A percentile compares a stretch with the other conserved stretches of the same genome.
These are phyloP conservation scores for Boletus hoseneyae DNA, from an alignment of 1,284 basidiomycete genomes.

Conservation along the genomic window DNA sequence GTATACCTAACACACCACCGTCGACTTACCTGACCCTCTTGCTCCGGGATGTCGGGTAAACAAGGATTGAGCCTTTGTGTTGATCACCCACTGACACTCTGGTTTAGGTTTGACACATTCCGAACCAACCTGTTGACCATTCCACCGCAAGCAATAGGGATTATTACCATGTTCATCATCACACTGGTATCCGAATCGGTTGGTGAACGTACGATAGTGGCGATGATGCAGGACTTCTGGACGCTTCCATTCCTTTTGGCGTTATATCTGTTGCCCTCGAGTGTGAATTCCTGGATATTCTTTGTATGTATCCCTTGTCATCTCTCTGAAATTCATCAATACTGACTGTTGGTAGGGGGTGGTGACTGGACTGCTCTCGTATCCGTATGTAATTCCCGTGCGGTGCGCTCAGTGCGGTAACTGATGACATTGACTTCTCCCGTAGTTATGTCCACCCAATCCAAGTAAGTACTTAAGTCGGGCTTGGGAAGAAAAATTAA, in stretches of 20 bases:
- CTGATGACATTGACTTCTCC: neutral
- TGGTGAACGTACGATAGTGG: slow-evolving; percentile 44
- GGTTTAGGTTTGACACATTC: slow-evolving; percentile 53
- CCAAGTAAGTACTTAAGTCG: slow-evolving; percentile 20
- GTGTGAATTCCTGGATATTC: slow-evolving; percentile 12
- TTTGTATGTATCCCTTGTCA: slow-evolving; percentile 6
- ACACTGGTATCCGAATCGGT: slow-evolving; percentile 45
- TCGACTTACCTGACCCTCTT: slow-evolving; percentile 59
- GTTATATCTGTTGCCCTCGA: slow-evolving; percentile 11
- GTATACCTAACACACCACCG: slow-evolving; percentile 50
- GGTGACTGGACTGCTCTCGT: slow-evolving; percentile 32
- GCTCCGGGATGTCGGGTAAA: slow-evolving; percentile 52
- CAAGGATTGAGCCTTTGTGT: neutral
- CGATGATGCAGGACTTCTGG: slow-evolving; percentile 52
- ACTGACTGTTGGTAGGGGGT: slow-evolving; percentile 22
- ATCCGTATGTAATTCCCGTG: slow-evolving; percentile 28
- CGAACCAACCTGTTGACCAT: slow-evolving; percentile 61
- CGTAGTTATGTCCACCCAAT: slow-evolving; percentile 37
- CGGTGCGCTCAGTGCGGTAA: no score
- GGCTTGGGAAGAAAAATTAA: neutral
- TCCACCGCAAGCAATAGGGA: slow-evolving; percentile 44
- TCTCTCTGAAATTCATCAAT: no score
- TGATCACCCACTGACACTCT: neutral
- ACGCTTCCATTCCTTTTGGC: slow-evolving; percentile 31
- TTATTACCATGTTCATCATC: slow-evolving; percentile 43